phyloP scores from a whole-genome alignment of 1,139 yeast genomes.

The Suhomyces coccinellae region DNA sequence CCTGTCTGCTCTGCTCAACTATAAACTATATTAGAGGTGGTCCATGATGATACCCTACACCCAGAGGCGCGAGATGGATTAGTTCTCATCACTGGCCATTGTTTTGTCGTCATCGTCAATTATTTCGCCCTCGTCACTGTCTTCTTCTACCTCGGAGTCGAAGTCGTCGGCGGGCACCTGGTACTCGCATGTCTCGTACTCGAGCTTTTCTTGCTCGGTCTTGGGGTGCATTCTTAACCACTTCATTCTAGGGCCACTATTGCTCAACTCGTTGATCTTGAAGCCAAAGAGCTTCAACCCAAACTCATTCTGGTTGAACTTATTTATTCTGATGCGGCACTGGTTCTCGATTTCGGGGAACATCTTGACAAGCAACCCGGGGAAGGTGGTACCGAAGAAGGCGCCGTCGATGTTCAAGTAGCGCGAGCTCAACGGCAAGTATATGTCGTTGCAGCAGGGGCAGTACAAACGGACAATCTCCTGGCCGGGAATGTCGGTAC shows the following conservation, averaged over 20 bases:
- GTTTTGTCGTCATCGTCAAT: slow-evolving; percentile 43
- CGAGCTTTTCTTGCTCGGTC: slow-evolving; percentile 55
- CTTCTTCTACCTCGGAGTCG: slow-evolving; percentile 23
- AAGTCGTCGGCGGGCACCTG: slow-evolving; percentile 40
- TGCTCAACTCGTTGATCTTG: slow-evolving; percentile 69
- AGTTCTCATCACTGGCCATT: slow-evolving; percentile 43
- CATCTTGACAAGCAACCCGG: slow-evolving; percentile 86
- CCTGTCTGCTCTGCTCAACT: slow-evolving; percentile 1
- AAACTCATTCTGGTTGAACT: slow-evolving; percentile 54
- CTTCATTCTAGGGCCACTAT: slow-evolving; percentile 88
- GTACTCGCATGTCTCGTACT: slow-evolving; percentile 63
- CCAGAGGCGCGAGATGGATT: neutral
- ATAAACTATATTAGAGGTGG: slow-evolving; percentile 8
- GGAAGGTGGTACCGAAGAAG: slow-evolving; percentile 93
- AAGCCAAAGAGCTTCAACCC: slow-evolving; percentile 88
- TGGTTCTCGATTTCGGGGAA: slow-evolving; percentile 74
- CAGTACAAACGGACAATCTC: slow-evolving; percentile 92
- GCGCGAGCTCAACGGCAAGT: slow-evolving; percentile 81
- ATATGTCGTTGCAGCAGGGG: slow-evolving; percentile 91
- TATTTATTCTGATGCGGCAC: slow-evolving; percentile 53
- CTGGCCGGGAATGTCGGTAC: slow-evolving; percentile 86
- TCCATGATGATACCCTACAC: slow-evolving; percentile 5
- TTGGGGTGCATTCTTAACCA: slow-evolving; percentile 86
- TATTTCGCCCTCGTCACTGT: slow-evolving; percentile 28
- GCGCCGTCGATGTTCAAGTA: slow-evolving; percentile 93